Conservation (phyloP, 352 stramenopile genomes). For the Globisporangium radiosum region DNA sequence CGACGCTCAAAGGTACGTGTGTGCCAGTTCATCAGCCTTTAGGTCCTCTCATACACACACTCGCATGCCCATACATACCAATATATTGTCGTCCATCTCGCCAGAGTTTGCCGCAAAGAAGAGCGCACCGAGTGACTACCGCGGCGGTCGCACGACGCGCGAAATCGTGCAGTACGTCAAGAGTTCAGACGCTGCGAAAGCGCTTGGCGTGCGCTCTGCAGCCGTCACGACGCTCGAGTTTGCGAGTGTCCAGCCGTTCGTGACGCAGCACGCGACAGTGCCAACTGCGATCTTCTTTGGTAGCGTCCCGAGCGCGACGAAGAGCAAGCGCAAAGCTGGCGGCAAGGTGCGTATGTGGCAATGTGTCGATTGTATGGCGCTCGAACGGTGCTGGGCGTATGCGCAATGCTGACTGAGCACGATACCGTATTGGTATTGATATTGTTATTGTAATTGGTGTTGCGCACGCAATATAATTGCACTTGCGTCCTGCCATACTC, state of each 20-base stretch:
- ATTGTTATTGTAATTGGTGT: too few species aligned
- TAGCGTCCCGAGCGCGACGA: constrained; percentile 29
- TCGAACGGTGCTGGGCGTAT: too few species aligned
- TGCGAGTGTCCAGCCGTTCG: constrained; percentile 44
- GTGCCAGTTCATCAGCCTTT: neutral
- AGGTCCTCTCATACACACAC: neutral
- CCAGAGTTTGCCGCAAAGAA: constrained; percentile 76
- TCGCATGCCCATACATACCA: neutral
- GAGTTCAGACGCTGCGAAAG: constrained; percentile 61
- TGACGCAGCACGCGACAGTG: constrained; percentile 34
- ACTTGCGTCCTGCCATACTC: neutral
- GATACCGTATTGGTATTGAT: too few species aligned
- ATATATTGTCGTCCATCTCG: neutral
- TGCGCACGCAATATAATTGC: neutral
- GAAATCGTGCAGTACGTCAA: constrained; percentile 75
- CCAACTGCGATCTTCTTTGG: constrained; percentile 72
- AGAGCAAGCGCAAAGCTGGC: constrained; percentile 31
- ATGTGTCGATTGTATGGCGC: neutral
- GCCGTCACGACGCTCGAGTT: constrained; percentile 44
- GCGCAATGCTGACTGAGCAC: too few species aligned
- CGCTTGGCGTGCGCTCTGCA: constrained; percentile 48
- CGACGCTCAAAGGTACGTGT: constrained; percentile 62
- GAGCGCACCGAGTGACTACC: constrained; percentile 71
- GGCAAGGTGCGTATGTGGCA: constrained; percentile 15
- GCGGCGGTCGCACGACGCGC: constrained; percentile 43